Evolutionary conservation across 2,329 filamentous ascomycete species (phyloP).

Genomic region (Aspergillus oerlinghausenensis): DNA sequence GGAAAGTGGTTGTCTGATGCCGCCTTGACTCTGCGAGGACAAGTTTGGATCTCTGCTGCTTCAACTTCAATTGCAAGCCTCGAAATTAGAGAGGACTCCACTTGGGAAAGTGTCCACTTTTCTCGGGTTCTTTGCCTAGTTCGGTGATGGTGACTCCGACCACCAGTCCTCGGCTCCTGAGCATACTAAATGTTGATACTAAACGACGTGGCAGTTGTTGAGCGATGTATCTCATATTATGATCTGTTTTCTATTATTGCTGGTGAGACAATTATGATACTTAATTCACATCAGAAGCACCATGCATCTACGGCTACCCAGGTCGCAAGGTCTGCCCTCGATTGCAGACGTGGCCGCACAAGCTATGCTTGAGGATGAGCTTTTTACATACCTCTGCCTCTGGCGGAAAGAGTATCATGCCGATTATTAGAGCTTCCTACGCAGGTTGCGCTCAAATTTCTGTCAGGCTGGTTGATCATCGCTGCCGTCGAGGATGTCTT

Average conservation of each 20-base stretch:
- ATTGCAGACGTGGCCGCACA: constrained; percentile 11
- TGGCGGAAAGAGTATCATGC: constrained; percentile 4
- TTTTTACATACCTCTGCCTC: constrained; percentile 10
- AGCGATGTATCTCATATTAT: too few species aligned
- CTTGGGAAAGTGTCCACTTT: background rate
- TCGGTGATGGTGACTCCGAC: too few species aligned
- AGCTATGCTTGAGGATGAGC: constrained; percentile 13
- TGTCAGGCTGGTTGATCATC: constrained; percentile 7
- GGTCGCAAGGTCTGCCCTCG: constrained; percentile 6
- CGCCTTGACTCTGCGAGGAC: background rate
- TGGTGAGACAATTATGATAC: background rate
- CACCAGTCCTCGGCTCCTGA: too few species aligned
- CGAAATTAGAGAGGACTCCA: too few species aligned
- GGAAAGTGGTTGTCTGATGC: too few species aligned
- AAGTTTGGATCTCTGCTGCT: too few species aligned
- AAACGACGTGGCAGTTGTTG: too few species aligned
- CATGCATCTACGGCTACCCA: constrained; percentile 6
- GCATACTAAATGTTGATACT: too few species aligned
- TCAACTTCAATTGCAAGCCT: background rate
- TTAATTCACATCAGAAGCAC: background rate
- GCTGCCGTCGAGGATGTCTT: constrained; percentile 2
- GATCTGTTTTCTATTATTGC: too few species aligned
- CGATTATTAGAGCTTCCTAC: constrained; percentile 10
- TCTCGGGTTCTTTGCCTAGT: background rate
- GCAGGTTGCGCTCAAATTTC: constrained; percentile 4